Base-by-base conservation (phyloP, 2,329 filamentous ascomycete genomes). In the Diplodia intermedia region DNA sequence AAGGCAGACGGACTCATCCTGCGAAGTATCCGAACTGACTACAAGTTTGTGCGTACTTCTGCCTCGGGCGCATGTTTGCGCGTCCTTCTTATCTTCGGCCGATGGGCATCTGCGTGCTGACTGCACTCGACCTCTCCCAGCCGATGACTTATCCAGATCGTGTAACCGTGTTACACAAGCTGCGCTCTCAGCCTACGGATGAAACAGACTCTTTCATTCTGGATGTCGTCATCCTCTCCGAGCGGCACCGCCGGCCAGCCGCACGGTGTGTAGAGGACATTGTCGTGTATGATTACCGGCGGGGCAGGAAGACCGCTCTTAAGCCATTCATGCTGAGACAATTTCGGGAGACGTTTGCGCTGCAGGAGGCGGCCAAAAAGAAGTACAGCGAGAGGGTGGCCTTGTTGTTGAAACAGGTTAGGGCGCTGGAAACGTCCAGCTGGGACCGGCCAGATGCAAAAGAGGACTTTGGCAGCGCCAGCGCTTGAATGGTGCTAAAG, bases 101-200 rank as follows among this genome's bases (percentile, higher is more conserved):
- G 36, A 69, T 55, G 36, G 33, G 50, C 49, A 23, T 55, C 38
- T 54, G 47, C 33, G 47, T 65, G 52, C 62, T 65, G 62, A 63
- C 60, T 53, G 66, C 47, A 8, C 50, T 40, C 15, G 63, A 20
- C 50, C 18, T 57, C 26, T 15, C 23, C 23, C 54, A 79, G 77
- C 92, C 93, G 18, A 90, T 97, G 87, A 90, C 85, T 40, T 96
- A 88, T 78, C 93, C 93, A 0, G 93, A 97, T 78, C 86, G 86
- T 60, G 88, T 97, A 70, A 93, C 91, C 0, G 92, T 95, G 23
- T 90, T 94, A 73, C 93, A 97, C 80, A 94, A 90, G 76, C 85
- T 97, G 14, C 80, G 84, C 2, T 77, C 79, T 29, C 78, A 83
- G 68, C 90, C 88, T 3, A 77, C 79, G 61, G 76, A 76, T 53